These are phyloP conservation scores for Funneliformis geosporum DNA, from an alignment of 192 early-diverging fungal genomes.

Conservation along the genomic window DNA sequence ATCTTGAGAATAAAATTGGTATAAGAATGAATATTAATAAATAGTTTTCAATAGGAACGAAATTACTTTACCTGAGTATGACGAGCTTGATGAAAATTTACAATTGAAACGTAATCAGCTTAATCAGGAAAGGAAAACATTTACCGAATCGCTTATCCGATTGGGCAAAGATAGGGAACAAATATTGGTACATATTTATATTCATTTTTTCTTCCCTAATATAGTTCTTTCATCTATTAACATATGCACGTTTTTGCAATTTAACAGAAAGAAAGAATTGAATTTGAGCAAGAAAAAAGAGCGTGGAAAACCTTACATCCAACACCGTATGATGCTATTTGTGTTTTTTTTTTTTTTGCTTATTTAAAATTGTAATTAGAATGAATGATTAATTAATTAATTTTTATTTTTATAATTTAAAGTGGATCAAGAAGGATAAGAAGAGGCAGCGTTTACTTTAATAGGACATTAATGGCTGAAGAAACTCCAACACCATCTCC, in stretches of 20 bases:
- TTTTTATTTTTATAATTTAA: background rate
- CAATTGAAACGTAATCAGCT: background rate
- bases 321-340: conserved; percentile 7
- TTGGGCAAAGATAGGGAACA: conserved; percentile 22
- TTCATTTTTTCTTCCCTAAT: background rate
- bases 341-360: background rate
- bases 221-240: background rate
- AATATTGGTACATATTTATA: background rate
- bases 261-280: conserved; percentile 23
- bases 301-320: conserved; percentile 14
- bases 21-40: background rate
- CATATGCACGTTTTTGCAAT: background rate
- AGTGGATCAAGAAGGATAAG: background rate
- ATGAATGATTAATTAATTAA: background rate
- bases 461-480: background rate
- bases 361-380: background rate
- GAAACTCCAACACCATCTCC: background rate
- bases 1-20: background rate
- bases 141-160: conserved; percentile 9
- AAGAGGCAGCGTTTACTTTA: background rate
- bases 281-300: conserved; percentile 24
- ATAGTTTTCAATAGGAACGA: background rate
- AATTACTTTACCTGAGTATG: conserved; percentile 14
- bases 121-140: conserved; percentile 8
- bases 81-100: background rate